These are phyloP conservation scores for Cladophialophora chaetospira DNA, from an alignment of 2,329 filamentous ascomycete species.

Conservation along the genomic window DNA sequence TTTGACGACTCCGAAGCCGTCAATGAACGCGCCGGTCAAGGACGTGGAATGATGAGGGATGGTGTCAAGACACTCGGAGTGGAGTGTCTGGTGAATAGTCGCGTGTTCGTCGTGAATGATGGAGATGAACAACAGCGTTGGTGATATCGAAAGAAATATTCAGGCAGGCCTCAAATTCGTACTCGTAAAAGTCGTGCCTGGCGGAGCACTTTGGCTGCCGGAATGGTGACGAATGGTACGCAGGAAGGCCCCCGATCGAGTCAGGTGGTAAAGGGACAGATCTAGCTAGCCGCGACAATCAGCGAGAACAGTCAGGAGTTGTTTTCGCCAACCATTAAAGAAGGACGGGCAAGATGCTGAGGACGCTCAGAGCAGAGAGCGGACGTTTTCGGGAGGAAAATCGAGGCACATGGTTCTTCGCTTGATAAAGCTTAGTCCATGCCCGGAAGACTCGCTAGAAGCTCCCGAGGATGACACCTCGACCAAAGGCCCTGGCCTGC, in stretches of 20 bases:
- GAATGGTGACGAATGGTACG: conserved; percentile 23
- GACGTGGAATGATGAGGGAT: conserved; percentile 24
- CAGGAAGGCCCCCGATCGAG: conserved; percentile 10
- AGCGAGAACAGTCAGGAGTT: conserved; percentile 23
- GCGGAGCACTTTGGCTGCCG: conserved; percentile 18
- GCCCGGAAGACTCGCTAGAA: background rate
- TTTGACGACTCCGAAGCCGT: conserved; percentile 84
- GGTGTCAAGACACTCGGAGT: conserved; percentile 29
- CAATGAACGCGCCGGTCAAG: conserved; percentile 78
- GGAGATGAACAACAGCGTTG: conserved; percentile 10
- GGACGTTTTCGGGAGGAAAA: conserved; percentile 16
- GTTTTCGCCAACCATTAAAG: conserved; percentile 21
- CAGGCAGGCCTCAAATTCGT: conserved; percentile 17
- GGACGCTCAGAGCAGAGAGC: conserved; percentile 3
- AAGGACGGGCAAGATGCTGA: background rate
- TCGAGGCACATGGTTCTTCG: no score
- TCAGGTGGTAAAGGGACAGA: conserved; percentile 24
- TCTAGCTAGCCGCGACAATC: conserved; percentile 17
- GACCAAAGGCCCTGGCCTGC: no score
- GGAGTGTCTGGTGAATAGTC: conserved; percentile 30
- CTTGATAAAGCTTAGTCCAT: background rate
- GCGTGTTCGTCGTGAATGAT: conserved; percentile 7
- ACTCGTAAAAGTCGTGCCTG: conserved; percentile 32
- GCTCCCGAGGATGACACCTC: background rate
- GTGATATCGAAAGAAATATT: conserved; percentile 12